Conservation (phyloP, 495 filamentous ascomycete genomes). For the Lophiostoma macrostomum region DNA sequence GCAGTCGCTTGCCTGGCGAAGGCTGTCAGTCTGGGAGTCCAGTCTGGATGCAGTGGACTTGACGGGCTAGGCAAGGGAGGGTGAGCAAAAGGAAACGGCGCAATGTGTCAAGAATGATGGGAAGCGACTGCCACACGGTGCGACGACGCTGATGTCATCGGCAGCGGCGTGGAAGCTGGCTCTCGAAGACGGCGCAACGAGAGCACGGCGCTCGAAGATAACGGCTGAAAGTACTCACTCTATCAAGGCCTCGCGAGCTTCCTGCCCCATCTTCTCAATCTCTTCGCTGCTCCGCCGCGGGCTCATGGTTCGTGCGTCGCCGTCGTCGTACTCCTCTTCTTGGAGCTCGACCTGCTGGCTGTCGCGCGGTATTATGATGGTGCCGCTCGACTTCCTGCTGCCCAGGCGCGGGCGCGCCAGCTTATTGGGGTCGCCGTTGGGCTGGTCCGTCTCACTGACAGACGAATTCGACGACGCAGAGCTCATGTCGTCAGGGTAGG, state of each 20-base stretch:
- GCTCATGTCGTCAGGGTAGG: constrained; percentile 26
- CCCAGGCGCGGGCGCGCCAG: constrained; percentile 39
- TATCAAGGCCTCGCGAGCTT: constrained; percentile 66
- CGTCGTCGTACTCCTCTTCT: constrained; percentile 67
- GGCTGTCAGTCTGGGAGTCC: constrained; percentile 9
- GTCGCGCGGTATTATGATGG: constrained; percentile 76
- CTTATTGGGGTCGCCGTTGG: constrained; percentile 10
- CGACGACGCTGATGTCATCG: constrained; percentile 20
- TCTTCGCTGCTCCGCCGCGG: constrained; percentile 87
- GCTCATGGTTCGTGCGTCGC: constrained; percentile 93
- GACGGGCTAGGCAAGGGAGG: no score
- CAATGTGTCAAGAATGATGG: no score
- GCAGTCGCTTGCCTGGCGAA: constrained; percentile 72
- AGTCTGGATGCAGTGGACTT: no score
- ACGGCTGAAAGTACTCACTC: constrained; percentile 49
- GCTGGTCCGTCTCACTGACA: constrained; percentile 17
- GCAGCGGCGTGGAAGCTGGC: not conserved
- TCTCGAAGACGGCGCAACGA: not conserved
- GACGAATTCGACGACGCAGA: constrained; percentile 29
- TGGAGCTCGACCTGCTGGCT: constrained; percentile 64
- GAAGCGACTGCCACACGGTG: no score
- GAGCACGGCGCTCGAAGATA: not conserved
- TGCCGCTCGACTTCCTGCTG: constrained; percentile 72
- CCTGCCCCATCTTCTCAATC: constrained; percentile 76
- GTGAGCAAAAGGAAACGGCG: no score